Evolutionary conservation across 148 eudicot species (phyloP), one percentile per base, ranked within the genome.

Genomic region (Rhododendron griersonianum): DNA sequence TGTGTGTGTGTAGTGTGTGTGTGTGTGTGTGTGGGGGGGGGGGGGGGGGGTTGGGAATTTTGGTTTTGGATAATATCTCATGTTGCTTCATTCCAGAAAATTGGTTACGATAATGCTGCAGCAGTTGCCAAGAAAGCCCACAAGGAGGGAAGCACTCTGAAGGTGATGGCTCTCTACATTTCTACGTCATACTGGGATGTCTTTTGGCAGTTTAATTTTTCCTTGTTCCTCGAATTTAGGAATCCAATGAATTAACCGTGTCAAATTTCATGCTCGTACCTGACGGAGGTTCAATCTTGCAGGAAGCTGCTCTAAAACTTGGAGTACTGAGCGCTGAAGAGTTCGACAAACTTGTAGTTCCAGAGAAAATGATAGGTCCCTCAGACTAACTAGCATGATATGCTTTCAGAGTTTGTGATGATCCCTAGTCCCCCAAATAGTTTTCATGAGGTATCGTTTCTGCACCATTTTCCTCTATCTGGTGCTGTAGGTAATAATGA

Each of bases 51-150:
- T 0, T 0, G 4, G 5, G 39, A 19, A 69, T 57, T 44, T 71
- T 7, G 28, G 50, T 84, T 69, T 55, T 81, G 47, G 55, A 14
- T 86, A 37, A 81, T 84, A 73, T 86, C 71, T 33, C 16, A 8
- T 53, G 28, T 83, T 67, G 47, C 50, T 87, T 77, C 79, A 55
- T 84, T 82, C 6, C 87, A 95, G 99, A 95, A 95, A 96, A 96
- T 96, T 85, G 99, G 99, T n/a, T 96, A 95, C 69, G 99, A 96
- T 93, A 96, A 95, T 75, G 99, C 99, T 86, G 99, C 99, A 25
- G 94, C 95, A 81, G 96, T 94, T 86, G 98, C 99, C 83, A 96
- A 96, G 94, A 95, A 91, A 84, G 99, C 99, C 79, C 99, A 96
- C 92, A 96, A 95, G 91, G 96, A 96, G 84, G 99, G 99, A 89